phyloP scores from a whole-genome alignment of 805 yeast genomes.

The Wickerhamomyces subpelliculosus region DNA sequence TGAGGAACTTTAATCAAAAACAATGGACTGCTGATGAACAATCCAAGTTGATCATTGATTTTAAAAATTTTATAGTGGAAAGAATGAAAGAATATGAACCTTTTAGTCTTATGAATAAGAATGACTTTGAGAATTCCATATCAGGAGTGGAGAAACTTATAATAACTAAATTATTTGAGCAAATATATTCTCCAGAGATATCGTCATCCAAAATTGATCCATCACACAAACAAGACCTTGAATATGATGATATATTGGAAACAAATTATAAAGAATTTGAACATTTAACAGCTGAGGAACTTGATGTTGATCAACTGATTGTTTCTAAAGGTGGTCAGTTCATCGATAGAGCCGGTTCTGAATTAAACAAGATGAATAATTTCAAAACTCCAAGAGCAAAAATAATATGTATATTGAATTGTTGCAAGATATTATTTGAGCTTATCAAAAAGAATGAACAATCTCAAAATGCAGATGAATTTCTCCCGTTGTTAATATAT shows the following conservation, averaged over 20 bases:
- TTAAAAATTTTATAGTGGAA: slow-evolving; percentile 61
- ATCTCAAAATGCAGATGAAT: slow-evolving; percentile 84
- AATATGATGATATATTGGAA: slow-evolving; percentile 46
- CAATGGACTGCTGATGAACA: slow-evolving; percentile 76
- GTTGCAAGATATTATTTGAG: slow-evolving; percentile 90
- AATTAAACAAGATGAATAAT: slow-evolving; percentile 68
- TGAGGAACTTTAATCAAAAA: slow-evolving; percentile 56
- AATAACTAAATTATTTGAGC: slow-evolving; percentile 76
- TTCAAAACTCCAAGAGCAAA: slow-evolving; percentile 95
- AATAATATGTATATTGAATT: slow-evolving; percentile 81
- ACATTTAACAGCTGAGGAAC: slow-evolving; percentile 59
- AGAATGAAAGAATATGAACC: slow-evolving; percentile 64
- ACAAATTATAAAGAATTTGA: slow-evolving; percentile 52
- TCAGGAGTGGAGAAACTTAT: slow-evolving; percentile 92
- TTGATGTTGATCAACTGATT: slow-evolving; percentile 61
- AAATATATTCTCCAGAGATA: slow-evolving; percentile 76
- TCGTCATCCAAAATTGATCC: slow-evolving; percentile 36
- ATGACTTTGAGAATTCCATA: slow-evolving; percentile 60
- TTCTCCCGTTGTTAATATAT: slow-evolving; percentile 82
- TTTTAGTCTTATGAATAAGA: slow-evolving; percentile 56
- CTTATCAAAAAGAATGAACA: slow-evolving; percentile 59
- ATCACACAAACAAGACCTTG: slow-evolving; percentile 57
- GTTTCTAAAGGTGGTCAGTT: slow-evolving; percentile 45
- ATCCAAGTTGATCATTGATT: slow-evolving; percentile 67
- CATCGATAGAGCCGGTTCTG: slow-evolving; percentile 61